A percentile compares a stretch with the other conserved stretches of the same genome.
Evolutionary conservation across 225 moss, liverwort and hornwort species (phyloP).

Genomic region (Polytrichum formosum): DNA sequence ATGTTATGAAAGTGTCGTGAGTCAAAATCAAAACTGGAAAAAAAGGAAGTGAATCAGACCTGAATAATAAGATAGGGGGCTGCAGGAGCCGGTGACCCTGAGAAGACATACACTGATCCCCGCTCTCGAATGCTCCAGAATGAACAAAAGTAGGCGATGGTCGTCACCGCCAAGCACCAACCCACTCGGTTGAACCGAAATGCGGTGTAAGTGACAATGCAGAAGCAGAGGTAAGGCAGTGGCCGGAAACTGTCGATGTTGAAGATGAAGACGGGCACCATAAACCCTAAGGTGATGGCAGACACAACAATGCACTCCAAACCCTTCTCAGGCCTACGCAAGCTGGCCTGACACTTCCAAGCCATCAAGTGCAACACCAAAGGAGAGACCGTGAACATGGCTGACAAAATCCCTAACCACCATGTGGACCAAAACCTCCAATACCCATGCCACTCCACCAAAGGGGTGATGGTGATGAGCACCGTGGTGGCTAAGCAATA

Average conservation of each 20-base stretch:
- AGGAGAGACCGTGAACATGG: conserved; percentile 30
- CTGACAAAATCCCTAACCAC: conserved; percentile 37
- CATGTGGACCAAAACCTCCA: conserved; percentile 31
- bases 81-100: too few relatives aligned
- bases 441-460: conserved; percentile 38
- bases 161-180: conserved; percentile 53
- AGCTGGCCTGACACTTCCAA: conserved; percentile 20
- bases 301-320: conserved; percentile 36
- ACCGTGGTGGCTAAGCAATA: conserved; percentile 26
- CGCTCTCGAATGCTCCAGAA: conserved; percentile 38
- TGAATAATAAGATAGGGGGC: too few relatives aligned
- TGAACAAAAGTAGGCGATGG: conserved; percentile 42
- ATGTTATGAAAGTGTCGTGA: too few relatives aligned
- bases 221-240: conserved; percentile 70
- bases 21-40: too few relatives aligned
- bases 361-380: conserved; percentile 20
- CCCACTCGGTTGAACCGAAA: conserved; percentile 81
- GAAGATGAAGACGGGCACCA: conserved; percentile 50
- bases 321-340: conserved; percentile 23
- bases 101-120: conserved; percentile 49
- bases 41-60: too few relatives aligned
- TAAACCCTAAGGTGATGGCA: conserved; percentile 2
- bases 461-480: conserved; percentile 27
- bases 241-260: conserved; percentile 48
- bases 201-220: conserved; percentile 62